Evolutionary conservation across 768 basidiomycete species (phyloP).

Genomic region (Neoboletus subvelutipes): DNA sequence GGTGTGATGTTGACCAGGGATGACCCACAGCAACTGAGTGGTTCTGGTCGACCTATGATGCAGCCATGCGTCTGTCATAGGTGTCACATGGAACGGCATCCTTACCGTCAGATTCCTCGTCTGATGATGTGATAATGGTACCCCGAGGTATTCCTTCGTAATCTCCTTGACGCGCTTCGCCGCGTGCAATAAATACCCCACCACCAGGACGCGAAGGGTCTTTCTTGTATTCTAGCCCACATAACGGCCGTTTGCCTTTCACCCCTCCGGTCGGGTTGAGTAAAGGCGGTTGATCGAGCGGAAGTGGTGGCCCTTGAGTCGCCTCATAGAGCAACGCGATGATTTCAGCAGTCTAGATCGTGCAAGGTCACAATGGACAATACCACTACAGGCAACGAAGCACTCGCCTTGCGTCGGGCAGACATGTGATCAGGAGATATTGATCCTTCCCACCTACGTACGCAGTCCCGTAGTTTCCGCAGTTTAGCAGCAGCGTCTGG

Average conservation of each 20-base stretch:
- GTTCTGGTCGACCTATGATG: constrained; percentile 16
- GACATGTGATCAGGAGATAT: constrained; percentile 94
- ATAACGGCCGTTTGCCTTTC: constrained; percentile 51
- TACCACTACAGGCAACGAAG: not conserved
- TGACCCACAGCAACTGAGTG: constrained; percentile 23
- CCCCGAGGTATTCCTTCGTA: constrained; percentile 58
- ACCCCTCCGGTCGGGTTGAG: constrained; percentile 81
- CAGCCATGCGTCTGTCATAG: constrained; percentile 1
- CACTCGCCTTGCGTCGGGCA: constrained; percentile 78
- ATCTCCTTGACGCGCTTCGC: constrained; percentile 44
- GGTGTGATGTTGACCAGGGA: constrained; percentile 61
- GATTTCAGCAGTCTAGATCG: constrained; percentile 79
- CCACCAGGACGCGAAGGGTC: constrained; percentile 83
- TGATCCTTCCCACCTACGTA: constrained; percentile 83
- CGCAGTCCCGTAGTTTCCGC: constrained; percentile 78
- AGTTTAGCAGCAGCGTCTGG: constrained; percentile 70
- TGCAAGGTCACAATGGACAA: not conserved
- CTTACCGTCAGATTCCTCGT: constrained; percentile 55
- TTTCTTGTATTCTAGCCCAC: constrained; percentile 67
- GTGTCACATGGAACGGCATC: constrained; percentile 18
- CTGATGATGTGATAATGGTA: constrained; percentile 49
- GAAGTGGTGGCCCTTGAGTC: constrained; percentile 70
- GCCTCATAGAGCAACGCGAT: constrained; percentile 90
- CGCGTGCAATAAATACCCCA: constrained; percentile 75
- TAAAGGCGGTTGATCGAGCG: constrained; percentile 55